A percentile compares a stretch with the other conserved stretches of the same genome.
phyloP scores from a whole-genome alignment of 2,329 filamentous ascomycete species.

The Aspergillus fijiensis region DNA sequence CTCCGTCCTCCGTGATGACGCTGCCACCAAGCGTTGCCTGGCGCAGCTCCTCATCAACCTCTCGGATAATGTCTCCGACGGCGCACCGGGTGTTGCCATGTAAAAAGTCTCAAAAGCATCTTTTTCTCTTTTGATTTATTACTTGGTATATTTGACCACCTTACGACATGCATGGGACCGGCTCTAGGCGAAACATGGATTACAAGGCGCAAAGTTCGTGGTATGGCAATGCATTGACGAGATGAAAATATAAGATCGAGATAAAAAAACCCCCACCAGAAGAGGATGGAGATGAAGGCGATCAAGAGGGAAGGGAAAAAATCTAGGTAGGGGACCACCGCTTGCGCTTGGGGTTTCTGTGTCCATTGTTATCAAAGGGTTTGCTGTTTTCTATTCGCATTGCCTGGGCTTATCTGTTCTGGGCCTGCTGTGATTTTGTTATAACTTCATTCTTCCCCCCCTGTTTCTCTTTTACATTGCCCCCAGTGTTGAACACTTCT shows the following conservation, averaged over 20 bases:
- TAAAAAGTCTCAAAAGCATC: conserved; percentile 35
- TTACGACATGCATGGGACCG: conserved; percentile 45
- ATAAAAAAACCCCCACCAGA: conserved; percentile 9
- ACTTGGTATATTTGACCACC: conserved; percentile 35
- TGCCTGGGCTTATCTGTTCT: conserved; percentile 14
- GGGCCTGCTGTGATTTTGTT: conserved; percentile 21
- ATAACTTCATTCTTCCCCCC: conserved; percentile 25
- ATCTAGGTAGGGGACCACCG: conserved; percentile 1
- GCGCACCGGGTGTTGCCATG: conserved; percentile 40
- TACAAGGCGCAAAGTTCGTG: conserved; percentile 39
- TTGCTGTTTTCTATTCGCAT: conserved; percentile 6
- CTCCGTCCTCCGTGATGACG: conserved; percentile 92
- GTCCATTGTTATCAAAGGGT: conserved; percentile 19
- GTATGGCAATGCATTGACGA: conserved; percentile 23
- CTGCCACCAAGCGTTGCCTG: conserved; percentile 94
- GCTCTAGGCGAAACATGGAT: conserved; percentile 41
- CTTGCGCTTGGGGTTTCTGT: conserved; percentile 12
- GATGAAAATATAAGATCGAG: conserved; percentile 11
- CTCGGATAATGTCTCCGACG: conserved; percentile 76
- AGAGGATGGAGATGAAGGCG: conserved; percentile 9
- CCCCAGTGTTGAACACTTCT: conserved; percentile 17
- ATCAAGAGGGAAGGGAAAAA: not conserved
- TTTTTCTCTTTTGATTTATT: conserved; percentile 28
- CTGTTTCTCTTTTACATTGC: conserved; percentile 13
- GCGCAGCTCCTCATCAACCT: conserved; percentile 97